Conservation (phyloP, 352 stramenopile species). For the Pythium dissimile region DNA sequence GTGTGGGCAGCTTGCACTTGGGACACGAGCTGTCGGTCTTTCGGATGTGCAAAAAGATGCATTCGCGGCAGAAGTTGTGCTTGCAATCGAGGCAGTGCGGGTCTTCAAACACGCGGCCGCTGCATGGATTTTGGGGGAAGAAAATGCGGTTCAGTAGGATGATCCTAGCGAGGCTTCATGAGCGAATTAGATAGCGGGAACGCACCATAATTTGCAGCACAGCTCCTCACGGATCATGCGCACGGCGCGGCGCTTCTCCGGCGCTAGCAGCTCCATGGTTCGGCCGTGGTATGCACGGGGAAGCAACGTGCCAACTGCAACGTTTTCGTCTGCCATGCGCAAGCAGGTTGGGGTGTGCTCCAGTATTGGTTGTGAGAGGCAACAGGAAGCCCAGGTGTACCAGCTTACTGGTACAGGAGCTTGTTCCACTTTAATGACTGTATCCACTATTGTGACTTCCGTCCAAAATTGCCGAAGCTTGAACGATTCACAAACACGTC, state of each 20-base stretch:
- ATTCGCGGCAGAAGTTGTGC: conserved; percentile 83
- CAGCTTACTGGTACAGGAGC: conserved; percentile 6
- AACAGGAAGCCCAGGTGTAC: conserved; percentile 7
- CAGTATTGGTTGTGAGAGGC: too few species aligned
- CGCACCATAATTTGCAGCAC: conserved; percentile 70
- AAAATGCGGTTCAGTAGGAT: too few species aligned
- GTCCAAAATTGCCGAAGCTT: too few species aligned
- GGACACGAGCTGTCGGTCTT: conserved; percentile 62
- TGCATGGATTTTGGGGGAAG: too few species aligned
- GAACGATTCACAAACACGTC: too few species aligned
- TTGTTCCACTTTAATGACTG: conserved; percentile 5
- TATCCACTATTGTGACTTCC: too few species aligned
- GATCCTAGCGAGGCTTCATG: background rate
- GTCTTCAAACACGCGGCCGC: conserved; percentile 70
- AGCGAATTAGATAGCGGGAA: background rate
- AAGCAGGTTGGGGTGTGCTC: background rate
- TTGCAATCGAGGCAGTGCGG: conserved; percentile 85
- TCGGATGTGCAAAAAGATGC: conserved; percentile 63
- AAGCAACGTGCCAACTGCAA: conserved; percentile 14
- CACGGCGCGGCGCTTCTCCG: conserved; percentile 48
- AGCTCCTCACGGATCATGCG: conserved; percentile 80
- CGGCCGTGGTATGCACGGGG: background rate
- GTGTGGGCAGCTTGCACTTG: conserved; percentile 66
- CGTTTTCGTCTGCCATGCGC: conserved; percentile 12
- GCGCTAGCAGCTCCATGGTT: conserved; percentile 58